A percentile compares a stretch with the other conserved stretches of the same genome.
Evolutionary conservation across 768 basidiomycete species (phyloP).

Genomic region (Rhizopogon roseolus): DNA sequence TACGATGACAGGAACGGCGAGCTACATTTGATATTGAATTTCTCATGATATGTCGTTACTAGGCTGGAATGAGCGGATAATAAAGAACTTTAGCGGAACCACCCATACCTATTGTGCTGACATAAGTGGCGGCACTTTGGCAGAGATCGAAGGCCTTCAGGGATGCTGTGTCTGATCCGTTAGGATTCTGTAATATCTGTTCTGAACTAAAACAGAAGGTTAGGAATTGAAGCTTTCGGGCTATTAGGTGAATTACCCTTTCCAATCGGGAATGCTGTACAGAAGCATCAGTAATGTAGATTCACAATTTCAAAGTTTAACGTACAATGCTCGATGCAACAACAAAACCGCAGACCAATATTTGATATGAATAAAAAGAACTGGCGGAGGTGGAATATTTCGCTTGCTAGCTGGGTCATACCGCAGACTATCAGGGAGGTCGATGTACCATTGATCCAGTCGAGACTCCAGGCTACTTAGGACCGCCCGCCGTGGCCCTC

Average conservation of each 20-base stretch:
- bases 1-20: slow-evolving; percentile 69
- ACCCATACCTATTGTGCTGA: slow-evolving; percentile 58
- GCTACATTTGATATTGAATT: slow-evolving; percentile 52
- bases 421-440: slow-evolving; percentile 58
- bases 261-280: slow-evolving; percentile 67
- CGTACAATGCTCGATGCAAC: slow-evolving; percentile 77
- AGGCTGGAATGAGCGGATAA: slow-evolving; percentile 5
- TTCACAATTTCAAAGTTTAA: slow-evolving; percentile 9
- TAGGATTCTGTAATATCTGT: slow-evolving; percentile 38
- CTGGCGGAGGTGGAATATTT: slow-evolving; percentile 53
- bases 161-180: slow-evolving; percentile 37
- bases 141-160: slow-evolving; percentile 72
- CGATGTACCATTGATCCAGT: slow-evolving; percentile 71
- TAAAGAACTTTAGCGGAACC: neutral
- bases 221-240: neutral
- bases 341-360: slow-evolving; percentile 76
- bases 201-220: slow-evolving; percentile 30
- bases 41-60: slow-evolving; percentile 56
- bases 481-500: slow-evolving; percentile 41
- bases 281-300: slow-evolving; percentile 7
- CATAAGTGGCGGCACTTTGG: slow-evolving; percentile 66
- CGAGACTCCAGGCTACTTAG: slow-evolving; percentile 56
- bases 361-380: slow-evolving; percentile 65
- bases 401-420: slow-evolving; percentile 55
- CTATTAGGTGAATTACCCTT: slow-evolving; percentile 40